phyloP scores from a whole-genome alignment of 164 flowering plant genomes.

The Vitis vinifera region ASM3070453v1 NC_081809.1:1386001-1386500 shows the following conservation, averaged over 20 bases:
- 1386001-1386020: slow-evolving; percentile 21
- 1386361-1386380: not conserved
- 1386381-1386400: not conserved
- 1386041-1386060: slow-evolving; percentile 64
- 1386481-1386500: slow-evolving; percentile 86
- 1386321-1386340: not conserved
- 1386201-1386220: too few relatives aligned
- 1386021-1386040: slow-evolving; percentile 48
- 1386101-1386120: slow-evolving; percentile 32
- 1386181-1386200: not conserved
- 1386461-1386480: slow-evolving; percentile 74
- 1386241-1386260: too few relatives aligned
- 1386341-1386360: not conserved
- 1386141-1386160: slow-evolving; percentile 48
- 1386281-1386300: too few relatives aligned
- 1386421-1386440: slow-evolving; percentile 5
- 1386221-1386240: too few relatives aligned
- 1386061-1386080: slow-evolving; percentile 71
- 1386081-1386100: slow-evolving; percentile 71
- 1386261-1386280: too few relatives aligned
- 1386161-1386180: slow-evolving; percentile 39
- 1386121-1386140: slow-evolving; percentile 26
- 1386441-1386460: slow-evolving; percentile 55
- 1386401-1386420: not conserved
- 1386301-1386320: too few relatives aligned